Conservation (phyloP, 768 basidiomycete species). For the Collybia sordida region DNA sequence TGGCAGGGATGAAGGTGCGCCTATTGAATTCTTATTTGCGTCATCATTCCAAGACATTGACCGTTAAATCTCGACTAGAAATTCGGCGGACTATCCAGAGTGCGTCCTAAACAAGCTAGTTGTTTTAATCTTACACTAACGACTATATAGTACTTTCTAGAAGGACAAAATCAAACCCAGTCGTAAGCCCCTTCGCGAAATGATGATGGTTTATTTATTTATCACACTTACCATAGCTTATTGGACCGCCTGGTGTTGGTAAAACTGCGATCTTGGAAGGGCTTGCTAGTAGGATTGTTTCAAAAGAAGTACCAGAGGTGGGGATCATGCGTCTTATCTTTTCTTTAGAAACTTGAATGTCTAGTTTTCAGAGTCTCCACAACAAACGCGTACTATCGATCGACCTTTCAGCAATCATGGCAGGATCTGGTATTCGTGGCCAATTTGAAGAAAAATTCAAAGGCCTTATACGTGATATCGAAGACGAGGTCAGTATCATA, state of each 20-base stretch:
- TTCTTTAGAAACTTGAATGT: not conserved
- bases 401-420: constrained; percentile 81
- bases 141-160: constrained; percentile 66
- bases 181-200: constrained; percentile 43
- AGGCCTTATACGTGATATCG: constrained; percentile 84
- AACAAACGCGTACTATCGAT: constrained; percentile 86
- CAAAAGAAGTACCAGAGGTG: constrained; percentile 90
- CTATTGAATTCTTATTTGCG: not conserved
- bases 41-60: not conserved
- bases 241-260: constrained; percentile 87
- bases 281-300: constrained; percentile 81
- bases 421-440: constrained; percentile 88
- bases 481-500: constrained; percentile 60
- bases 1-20: constrained; percentile 78
- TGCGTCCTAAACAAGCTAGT: constrained; percentile 29
- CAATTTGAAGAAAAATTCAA: constrained; percentile 96
- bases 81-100: constrained; percentile 91
- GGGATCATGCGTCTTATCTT: constrained; percentile 11
- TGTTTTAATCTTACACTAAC: not conserved
- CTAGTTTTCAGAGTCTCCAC: constrained; percentile 63
- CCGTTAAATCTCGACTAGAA: constrained; percentile 41
- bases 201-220: not conserved
- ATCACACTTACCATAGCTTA: constrained; percentile 44
- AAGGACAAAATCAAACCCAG: constrained; percentile 90
- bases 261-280: constrained; percentile 94